phyloP scores from a whole-genome alignment of 1,284 basidiomycete genomes.

The Neonothopanus nambi region DNA sequence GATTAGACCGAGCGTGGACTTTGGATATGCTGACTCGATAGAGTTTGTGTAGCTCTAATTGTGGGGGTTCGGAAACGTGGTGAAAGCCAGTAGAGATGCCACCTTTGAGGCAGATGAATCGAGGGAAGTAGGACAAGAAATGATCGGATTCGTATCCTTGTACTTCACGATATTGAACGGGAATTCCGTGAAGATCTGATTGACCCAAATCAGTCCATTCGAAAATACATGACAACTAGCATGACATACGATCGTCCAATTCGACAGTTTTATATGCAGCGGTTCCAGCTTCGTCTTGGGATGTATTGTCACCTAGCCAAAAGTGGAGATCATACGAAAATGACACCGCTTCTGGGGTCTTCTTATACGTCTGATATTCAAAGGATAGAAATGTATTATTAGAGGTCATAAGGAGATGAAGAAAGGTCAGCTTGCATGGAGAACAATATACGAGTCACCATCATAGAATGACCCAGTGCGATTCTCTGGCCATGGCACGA shows the following conservation, averaged over 20 bases:
- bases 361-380: slow-evolving; percentile 50
- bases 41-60: slow-evolving; percentile 43
- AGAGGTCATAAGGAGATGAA: too few species aligned
- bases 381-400: background rate
- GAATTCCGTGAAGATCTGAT: slow-evolving; percentile 54
- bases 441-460: slow-evolving; percentile 65
- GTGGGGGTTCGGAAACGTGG: slow-evolving; percentile 50
- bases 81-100: slow-evolving; percentile 62
- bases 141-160: slow-evolving; percentile 56
- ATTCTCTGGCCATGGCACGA: slow-evolving; percentile 55
- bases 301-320: slow-evolving; percentile 62
- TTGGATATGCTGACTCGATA: slow-evolving; percentile 48
- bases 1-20: slow-evolving; percentile 29
- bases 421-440: slow-evolving; percentile 51
- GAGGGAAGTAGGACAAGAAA: slow-evolving; percentile 61
- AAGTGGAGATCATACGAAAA: slow-evolving; percentile 64
- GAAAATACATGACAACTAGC: background rate
- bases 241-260: slow-evolving; percentile 58
- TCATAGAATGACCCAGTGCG: slow-evolving; percentile 57
- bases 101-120: slow-evolving; percentile 53
- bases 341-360: slow-evolving; percentile 43
- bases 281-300: slow-evolving; percentile 64
- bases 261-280: slow-evolving; percentile 72
- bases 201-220: background rate
- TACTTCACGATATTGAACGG: slow-evolving; percentile 63